Evolutionary conservation across 495 filamentous ascomycete species (phyloP).

Genomic region (Trichoderma orchidacearum): DNA sequence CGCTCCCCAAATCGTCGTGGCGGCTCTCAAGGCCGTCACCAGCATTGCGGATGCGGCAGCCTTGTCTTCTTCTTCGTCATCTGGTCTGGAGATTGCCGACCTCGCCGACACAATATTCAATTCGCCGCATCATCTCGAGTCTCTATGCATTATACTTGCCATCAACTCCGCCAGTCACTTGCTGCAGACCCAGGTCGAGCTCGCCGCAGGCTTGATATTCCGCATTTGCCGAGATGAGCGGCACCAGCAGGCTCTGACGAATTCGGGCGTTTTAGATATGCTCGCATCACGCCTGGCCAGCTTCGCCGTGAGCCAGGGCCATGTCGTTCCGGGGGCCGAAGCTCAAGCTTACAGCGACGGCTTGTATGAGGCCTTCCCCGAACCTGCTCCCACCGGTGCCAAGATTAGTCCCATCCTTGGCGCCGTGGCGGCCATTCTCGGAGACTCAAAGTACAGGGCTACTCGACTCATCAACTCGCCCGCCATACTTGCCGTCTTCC

Average conservation of each 20-base stretch:
- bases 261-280: slow-evolving; percentile 61
- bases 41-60: slow-evolving; percentile 54
- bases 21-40: slow-evolving; percentile 61
- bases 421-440: slow-evolving; percentile 65
- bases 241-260: slow-evolving; percentile 57
- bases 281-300: slow-evolving; percentile 65
- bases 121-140: slow-evolving; percentile 33
- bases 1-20: slow-evolving; percentile 49
- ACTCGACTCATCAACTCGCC: slow-evolving; percentile 68
- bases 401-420: slow-evolving; percentile 62
- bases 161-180: slow-evolving; percentile 34
- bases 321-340: slow-evolving; percentile 45
- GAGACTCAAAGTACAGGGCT: slow-evolving; percentile 63
- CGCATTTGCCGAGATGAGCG: slow-evolving; percentile 48
- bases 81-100: slow-evolving; percentile 13
- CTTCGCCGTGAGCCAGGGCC: slow-evolving; percentile 54
- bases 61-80: slow-evolving; percentile 19
- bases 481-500: slow-evolving; percentile 59
- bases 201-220: slow-evolving; percentile 52
- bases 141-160: slow-evolving; percentile 49
- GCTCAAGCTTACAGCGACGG: slow-evolving; percentile 27
- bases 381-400: slow-evolving; percentile 43
- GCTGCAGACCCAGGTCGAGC: slow-evolving; percentile 52
- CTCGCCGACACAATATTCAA: slow-evolving; percentile 55
- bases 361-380: slow-evolving; percentile 29